Evolutionary conservation across 2,329 filamentous ascomycete genomes (phyloP), one percentile per base, ranked within the genome.

Genomic region (Ascochyta rabiei): DNA sequence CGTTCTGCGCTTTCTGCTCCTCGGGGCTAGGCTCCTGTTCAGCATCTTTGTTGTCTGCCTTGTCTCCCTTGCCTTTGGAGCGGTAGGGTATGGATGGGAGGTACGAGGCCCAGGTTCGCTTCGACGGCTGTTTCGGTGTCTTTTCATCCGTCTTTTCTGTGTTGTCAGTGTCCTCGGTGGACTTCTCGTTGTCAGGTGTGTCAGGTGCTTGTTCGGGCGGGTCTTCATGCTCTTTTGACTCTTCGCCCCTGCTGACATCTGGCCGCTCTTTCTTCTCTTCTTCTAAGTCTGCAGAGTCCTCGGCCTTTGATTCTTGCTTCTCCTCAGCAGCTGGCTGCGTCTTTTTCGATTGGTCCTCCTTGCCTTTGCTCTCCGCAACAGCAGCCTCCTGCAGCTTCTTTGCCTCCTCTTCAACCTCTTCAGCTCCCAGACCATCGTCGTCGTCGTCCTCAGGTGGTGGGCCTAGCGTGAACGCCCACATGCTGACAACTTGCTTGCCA

Each of bases 401-500:
- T 37, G 59, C 63, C 45, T 67, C 60, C 48, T 66, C 50, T 53
- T 66, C 62, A 19, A 65, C 57, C 49, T 72, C 64, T 30, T 70
- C 63, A 64, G 18, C 40, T 66, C 60, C 41, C 62, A 60, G 13
- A 33, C 57, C 63, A 0, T 59, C 63, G 9, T 62, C 57, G 1
- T 73, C 71, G 8, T 61, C 72, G 16, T 75, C 68, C 31, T 75
- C 72, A 3, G 79, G 79, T 15, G 79, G 79, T n/a, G 74, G 69
- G 9, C 75, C 74, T 30, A 82, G 60, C 1, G 77, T 77, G 60
- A 82, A 81, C 0, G 78, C 80, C 80, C 80, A 82, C 21, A 77
- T 79, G 53, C 79, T 79, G 21, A 81, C 73, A 9, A 80, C 76
- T 66, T 82, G 80, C 40, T 76, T 77, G n/a, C 79, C 80, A 54